Conservation (phyloP, 2,329 filamentous ascomycete genomes). For the Zymoseptoria crescenta region DNA sequence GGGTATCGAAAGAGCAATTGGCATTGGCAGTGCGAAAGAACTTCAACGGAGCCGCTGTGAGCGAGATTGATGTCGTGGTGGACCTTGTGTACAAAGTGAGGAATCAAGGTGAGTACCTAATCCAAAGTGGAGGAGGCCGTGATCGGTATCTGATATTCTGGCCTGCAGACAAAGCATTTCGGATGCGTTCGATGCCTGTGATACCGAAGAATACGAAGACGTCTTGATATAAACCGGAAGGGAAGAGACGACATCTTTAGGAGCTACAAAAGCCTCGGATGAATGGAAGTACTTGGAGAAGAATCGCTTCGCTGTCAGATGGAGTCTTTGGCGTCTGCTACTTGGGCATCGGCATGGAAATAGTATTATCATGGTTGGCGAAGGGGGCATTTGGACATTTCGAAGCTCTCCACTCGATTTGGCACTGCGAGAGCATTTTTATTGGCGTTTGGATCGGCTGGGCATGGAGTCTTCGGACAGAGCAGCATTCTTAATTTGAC, state of each 20-base stretch:
- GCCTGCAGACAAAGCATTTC: conserved; percentile 39
- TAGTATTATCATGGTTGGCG: neutral
- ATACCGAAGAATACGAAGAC: conserved; percentile 14
- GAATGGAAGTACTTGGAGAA: neutral
- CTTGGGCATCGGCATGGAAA: neutral
- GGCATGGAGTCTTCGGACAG: neutral
- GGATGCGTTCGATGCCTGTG: conserved; percentile 36
- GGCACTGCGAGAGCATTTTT: neutral
- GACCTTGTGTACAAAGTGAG: conserved; percentile 67
- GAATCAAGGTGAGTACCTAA: conserved; percentile 42
- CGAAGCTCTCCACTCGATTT: neutral
- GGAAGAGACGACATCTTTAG: neutral
- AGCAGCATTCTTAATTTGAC: neutral
- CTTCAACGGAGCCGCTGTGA: conserved; percentile 71
- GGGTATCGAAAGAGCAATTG: conserved; percentile 65
- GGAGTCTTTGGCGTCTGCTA: neutral
- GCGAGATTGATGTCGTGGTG: conserved; percentile 76
- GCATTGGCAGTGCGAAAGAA: conserved; percentile 68
- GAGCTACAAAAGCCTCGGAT: neutral
- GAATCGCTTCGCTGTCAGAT: neutral
- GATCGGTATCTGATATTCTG: conserved; percentile 2
- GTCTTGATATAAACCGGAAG: neutral
- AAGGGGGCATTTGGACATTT: neutral
- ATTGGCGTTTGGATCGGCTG: neutral
- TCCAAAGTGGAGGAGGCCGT: neutral